Conservation (phyloP, 225 moss, liverwort and hornwort species). For the Neckera pumila region DNA sequence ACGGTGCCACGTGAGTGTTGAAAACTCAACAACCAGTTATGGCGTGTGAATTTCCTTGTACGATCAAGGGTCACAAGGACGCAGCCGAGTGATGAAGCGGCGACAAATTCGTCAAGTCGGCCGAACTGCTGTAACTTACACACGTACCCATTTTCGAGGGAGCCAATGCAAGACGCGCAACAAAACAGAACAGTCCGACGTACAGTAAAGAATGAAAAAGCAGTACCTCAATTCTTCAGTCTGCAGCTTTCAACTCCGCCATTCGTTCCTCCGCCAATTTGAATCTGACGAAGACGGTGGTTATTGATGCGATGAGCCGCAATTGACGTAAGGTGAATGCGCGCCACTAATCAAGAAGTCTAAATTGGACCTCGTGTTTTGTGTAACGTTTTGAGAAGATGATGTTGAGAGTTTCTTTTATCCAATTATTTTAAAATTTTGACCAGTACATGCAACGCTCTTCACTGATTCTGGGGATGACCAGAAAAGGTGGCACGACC, state of each 20-base stretch:
- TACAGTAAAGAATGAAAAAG: not conserved
- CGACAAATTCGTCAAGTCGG: conserved; percentile 2
- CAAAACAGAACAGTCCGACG: not conserved
- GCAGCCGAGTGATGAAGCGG: conserved; percentile 6
- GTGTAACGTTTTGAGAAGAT: not conserved
- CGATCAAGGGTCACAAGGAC: conserved; percentile 6
- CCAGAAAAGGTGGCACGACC: not conserved
- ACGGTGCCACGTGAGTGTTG: no score
- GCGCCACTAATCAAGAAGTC: not conserved
- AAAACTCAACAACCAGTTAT: no score
- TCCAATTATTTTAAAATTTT: not conserved
- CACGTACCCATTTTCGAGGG: not conserved
- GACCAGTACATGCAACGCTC: not conserved
- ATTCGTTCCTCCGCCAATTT: not conserved
- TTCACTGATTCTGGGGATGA: not conserved
- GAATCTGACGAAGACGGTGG: not conserved
- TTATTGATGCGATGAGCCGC: not conserved
- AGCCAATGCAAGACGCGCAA: not conserved
- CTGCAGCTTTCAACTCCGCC: not conserved
- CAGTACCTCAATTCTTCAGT: not conserved
- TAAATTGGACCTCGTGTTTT: not conserved
- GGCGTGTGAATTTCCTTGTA: not conserved
- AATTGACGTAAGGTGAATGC: not conserved
- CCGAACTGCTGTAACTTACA: conserved; percentile 39
- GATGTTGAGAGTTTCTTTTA: not conserved